Evolutionary conservation across 495 filamentous ascomycete species (phyloP), one percentile per base, ranked within the genome.

Genomic region (Clohesyomyces aquaticus): DNA sequence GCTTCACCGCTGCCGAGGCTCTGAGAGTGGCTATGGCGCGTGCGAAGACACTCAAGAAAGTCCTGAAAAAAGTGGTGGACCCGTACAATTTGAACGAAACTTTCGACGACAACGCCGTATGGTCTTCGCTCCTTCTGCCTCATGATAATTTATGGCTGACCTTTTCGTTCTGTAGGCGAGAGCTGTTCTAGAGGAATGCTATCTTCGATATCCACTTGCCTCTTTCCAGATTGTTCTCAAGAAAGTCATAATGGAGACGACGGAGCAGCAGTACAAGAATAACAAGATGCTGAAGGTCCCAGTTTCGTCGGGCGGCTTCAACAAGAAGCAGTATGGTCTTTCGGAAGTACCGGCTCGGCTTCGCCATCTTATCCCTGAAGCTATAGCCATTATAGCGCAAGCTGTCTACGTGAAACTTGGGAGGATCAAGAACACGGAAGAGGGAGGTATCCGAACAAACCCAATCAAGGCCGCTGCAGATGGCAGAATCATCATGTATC

Each of bases 381-480:
- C 22, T 10, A 35, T 62, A 4, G 21, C 19, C 19, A 28, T 21
- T 11, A 23, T 63, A 19, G 19, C 38, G 1, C 18, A 35, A 18
- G 21, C 11, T 16, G 23, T 60, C 6, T 18, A 12, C 22, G 45
- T 42, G 12, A 23, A 2, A 0, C 25, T 66, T 18, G 18, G 42
- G 22, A 42, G 3, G 19, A 55, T 66, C 48, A 59, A 59, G 47
- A 22, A 19, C 1, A 18, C 3, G 11, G 62, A 59, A 12, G 4
- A 12, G 1, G 4, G 19, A 6, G 21, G 6, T 4, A 28, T 25
- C 8, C 12, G 6, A 11, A 41, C 25, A 8, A 38, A 56, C n/a
- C 10, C 35, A 27, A 4, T 19, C 12, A 60, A 55, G 22, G 63
- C 63, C 41, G 56, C 56, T 12, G 63, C 63, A 0, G 48, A 66